phyloP scores from a whole-genome alignment of 495 filamentous ascomycete species.

The Choiromyces venosus region DNA sequence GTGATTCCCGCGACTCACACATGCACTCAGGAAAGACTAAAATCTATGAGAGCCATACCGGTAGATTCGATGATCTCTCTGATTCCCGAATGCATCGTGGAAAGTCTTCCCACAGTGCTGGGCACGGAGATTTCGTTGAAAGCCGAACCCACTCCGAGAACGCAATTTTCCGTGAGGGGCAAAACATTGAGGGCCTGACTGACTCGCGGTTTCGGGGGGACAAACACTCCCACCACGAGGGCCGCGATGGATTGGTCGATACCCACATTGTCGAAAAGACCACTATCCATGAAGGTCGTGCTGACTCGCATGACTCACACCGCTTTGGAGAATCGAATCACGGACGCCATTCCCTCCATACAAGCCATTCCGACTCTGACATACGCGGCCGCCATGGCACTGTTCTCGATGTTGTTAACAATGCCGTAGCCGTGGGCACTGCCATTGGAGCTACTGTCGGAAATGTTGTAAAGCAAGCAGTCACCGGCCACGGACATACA shows the following conservation, averaged over 20 bases:
- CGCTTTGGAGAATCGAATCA: neutral
- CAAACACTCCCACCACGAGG: neutral
- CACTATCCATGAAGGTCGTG: neutral
- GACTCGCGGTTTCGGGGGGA: neutral
- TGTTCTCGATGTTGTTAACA: constrained; percentile 20
- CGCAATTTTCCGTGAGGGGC: neutral
- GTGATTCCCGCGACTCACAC: neutral
- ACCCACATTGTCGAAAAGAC: neutral
- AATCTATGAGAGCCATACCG: neutral
- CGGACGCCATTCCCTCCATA: too few relatives aligned
- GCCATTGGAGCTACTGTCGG: neutral
- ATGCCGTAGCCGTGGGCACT: neutral
- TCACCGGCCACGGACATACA: neutral
- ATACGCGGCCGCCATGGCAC: constrained; percentile 1
- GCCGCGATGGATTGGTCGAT: neutral
- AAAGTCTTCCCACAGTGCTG: neutral
- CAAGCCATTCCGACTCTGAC: neutral
- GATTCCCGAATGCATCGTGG: neutral
- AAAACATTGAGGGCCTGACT: neutral
- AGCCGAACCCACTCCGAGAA: neutral
- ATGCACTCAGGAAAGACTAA: neutral
- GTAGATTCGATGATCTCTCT: neutral
- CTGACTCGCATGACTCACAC: neutral
- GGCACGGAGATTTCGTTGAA: neutral
- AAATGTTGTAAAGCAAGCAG: neutral